Conservation (phyloP, 257 asterid genomes). For the Primulina eburnea region DNA sequence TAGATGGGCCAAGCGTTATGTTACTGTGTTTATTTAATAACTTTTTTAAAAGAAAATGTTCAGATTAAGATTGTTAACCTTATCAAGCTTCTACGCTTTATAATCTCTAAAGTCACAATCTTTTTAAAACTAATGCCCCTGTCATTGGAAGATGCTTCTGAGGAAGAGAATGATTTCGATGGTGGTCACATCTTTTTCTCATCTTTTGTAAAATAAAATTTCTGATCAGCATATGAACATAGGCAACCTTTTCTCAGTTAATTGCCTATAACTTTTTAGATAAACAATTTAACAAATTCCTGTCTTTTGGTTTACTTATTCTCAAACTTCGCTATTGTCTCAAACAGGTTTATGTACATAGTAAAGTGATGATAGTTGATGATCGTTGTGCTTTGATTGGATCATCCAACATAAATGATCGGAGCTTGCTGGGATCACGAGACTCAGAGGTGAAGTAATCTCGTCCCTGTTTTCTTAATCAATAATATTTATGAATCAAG, state of each 20-base stretch:
- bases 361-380: conserved; percentile 93
- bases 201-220: conserved; percentile 9
- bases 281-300: conserved; percentile 11
- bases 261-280: conserved; percentile 3
- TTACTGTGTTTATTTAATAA: background rate
- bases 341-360: conserved; percentile 80
- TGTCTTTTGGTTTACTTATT: conserved; percentile 13
- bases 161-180: background rate
- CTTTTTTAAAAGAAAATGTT: background rate
- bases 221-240: conserved; percentile 7
- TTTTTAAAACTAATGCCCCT: background rate
- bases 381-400: conserved; percentile 77
- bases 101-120: background rate
- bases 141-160: background rate
- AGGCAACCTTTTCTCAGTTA: conserved; percentile 3
- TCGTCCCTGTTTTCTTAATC: background rate
- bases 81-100: background rate
- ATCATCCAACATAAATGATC: conserved; percentile 89
- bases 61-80: background rate
- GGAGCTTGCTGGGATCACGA: conserved; percentile 94
- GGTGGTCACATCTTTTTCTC: background rate
- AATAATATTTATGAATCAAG: no score
- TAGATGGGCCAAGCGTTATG: background rate
- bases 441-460: conserved; percentile 78
- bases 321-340: conserved; percentile 10